These are phyloP conservation scores for Neurospora crassa DNA, from an alignment of 2,329 filamentous ascomycete species.

Conservation along the genomic window DNA sequence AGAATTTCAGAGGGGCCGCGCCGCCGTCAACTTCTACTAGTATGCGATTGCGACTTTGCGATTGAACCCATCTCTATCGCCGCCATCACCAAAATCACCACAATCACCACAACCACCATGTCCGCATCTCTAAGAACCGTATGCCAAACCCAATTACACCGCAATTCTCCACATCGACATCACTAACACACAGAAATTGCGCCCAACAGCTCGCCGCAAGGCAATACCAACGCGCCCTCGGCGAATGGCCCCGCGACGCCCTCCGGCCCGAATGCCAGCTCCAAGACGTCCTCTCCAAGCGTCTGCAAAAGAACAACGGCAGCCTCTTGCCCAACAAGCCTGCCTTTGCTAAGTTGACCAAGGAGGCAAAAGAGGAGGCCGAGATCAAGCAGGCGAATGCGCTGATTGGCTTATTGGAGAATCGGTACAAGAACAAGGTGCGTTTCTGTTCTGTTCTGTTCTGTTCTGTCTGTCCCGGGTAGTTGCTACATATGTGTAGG, in stretches of 20 bases:
- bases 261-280: slow-evolving; percentile 55
- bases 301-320: slow-evolving; percentile 28
- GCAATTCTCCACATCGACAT: too few relatives aligned
- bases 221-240: slow-evolving; percentile 40
- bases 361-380: slow-evolving; percentile 29
- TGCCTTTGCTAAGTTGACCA: slow-evolving; percentile 1
- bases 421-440: slow-evolving; percentile 50
- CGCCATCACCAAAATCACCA: neutral
- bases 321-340: slow-evolving; percentile 19
- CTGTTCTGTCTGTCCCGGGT: too few relatives aligned
- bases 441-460: too few relatives aligned
- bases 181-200: too few relatives aligned
- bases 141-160: too few relatives aligned
- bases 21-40: neutral
- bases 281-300: slow-evolving; percentile 42
- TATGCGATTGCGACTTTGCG: neutral
- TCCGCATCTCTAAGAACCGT: neutral
- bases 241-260: slow-evolving; percentile 54
- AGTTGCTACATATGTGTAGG: neutral
- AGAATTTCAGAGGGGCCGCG: neutral
- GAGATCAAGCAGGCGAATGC: slow-evolving; percentile 50
- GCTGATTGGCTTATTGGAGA: slow-evolving; percentile 47
- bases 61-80: neutral
- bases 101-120: neutral
- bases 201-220: slow-evolving; percentile 30